Evolutionary conservation across 805 yeast genomes (phyloP), one percentile per base, ranked within the genome.

Genomic region (Cyberlindnera suaveolens): DNA sequence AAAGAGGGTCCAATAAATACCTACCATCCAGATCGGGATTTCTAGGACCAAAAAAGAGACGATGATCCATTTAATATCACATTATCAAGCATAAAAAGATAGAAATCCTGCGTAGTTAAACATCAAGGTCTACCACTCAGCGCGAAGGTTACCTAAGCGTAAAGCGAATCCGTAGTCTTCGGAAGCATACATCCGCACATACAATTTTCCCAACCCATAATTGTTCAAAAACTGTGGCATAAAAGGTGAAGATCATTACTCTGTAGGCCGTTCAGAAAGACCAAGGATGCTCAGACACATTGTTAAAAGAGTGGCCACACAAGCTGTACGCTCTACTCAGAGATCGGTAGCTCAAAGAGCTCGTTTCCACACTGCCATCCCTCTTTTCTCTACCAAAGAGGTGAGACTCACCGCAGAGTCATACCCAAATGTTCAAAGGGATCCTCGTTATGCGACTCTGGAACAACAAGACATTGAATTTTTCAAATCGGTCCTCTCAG

Each of bases 331-430:
- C 38, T 19, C 35, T 11, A n/a, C 20, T 15, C 15, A 14, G 18
- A 15, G 30, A 10, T n/a, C 17, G 13, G 35, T 16, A 15, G 31
- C 42, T 5, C 36, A n/a, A 20, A 34, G 30, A 27, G 36, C 38
- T 16, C 27, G 26, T 1, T 36, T 45, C 37, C 46, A 42, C 37
- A 35, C 44, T 3, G 33, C 43, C 15, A 16, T 44, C 5, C 10
- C 19, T 19, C 19, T 39, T 13, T 49, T 53, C 31, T 49, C 61
- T n/a, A 48, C 60, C 3, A 54, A 57, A 40, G 46, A 42, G 9
- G 67, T 63, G 23, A 60, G 46, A 40, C 66, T 86, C 33, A 88
- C 96, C 1, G 72, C 82, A 1, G 91, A 85, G 39, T 68, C 82
- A 4, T 88, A 88, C 58, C 75, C 83, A 30, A 63, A 70, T 27